Base-by-base conservation (phyloP, 2,329 filamentous ascomycete species). In the Monilinia vaccinii-corymbosi region DNA sequence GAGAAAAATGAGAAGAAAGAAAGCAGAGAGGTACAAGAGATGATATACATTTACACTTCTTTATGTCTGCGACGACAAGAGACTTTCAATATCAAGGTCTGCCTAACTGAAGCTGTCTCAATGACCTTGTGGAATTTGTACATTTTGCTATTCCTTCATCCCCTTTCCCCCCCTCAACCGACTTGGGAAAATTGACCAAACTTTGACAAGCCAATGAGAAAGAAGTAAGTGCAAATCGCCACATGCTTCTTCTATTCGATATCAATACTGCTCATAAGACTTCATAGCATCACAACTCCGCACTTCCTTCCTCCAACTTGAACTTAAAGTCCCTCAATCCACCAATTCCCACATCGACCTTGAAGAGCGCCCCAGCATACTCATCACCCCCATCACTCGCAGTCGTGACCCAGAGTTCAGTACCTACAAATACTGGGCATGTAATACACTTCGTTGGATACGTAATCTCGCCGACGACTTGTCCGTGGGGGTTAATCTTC, bases 391-490 rank as follows among this genome's bases (percentile, higher is more conserved):
- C 85, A 70, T 86, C 84, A 38, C 72, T 76, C 6, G 90, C 90
- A 59, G 84, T 89, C 23, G 91, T 96, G 70, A 96, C 88, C 73
- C 87, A 88, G 60, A 97, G 77, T 69, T 84, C 79, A 1, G 79
- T 84, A 10, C 89, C 91, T 40, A 86, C 84, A 71, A 97, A 93
- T 63, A 86, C 84, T 23, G 87, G 84, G 74, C 91, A 96, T 9
- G 90, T 94, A 64, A 90, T 82, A 73, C 90, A 88, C 63, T 80
- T 80, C 14, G 91, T 95, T 5, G 91, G 91, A 65, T 95, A 76
- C 59, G 77, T 79, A 64, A 97, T 79, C 75, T 91, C 82, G 8
- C 89, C 91, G 6, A 92, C 78, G 34, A 96, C 74, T 68, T 85
- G 76, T 3, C 90, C 91, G 55, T 80, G 73, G 51, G 81, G 83